These are phyloP conservation scores for Botrytis fragariae DNA, from an alignment of 2,329 filamentous ascomycete species.

Conservation along the genomic window DNA sequence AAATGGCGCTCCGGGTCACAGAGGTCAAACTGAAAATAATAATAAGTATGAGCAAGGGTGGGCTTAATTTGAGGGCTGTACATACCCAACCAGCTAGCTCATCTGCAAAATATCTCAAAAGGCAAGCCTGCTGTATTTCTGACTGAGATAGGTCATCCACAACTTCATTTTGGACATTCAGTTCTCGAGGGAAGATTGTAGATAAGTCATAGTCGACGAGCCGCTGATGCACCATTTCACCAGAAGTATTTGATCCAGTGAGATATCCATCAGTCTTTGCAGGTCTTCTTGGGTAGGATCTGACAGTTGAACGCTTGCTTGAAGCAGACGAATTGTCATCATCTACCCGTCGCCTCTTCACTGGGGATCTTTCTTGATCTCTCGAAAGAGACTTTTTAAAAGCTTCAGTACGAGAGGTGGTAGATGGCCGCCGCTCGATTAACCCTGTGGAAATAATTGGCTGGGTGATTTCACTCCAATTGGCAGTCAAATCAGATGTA, in stretches of 20 bases:
- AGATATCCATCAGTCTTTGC: not conserved
- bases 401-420: not conserved
- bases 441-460: not conserved
- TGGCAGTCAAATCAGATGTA: not conserved
- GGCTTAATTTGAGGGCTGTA: not conserved
- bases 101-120: slow-evolving; percentile 34
- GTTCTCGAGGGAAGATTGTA: not conserved
- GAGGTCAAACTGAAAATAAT: slow-evolving; percentile 40
- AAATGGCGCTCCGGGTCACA: slow-evolving; percentile 45
- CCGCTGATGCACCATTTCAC: not conserved
- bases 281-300: slow-evolving; percentile 15
- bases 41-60: not conserved
- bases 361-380: slow-evolving; percentile 8
- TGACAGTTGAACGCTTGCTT: slow-evolving; percentile 4
- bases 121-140: slow-evolving; percentile 29
- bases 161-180: not conserved
- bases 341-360: slow-evolving; percentile 20
- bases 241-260: not conserved
- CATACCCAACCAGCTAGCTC: slow-evolving; percentile 32
- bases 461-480: not conserved
- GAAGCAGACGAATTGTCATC: slow-evolving; percentile 12
- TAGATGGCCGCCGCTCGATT: not conserved
- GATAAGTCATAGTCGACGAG: not conserved
- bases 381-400: not conserved
- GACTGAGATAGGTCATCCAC: slow-evolving; percentile 12